Evolutionary conservation across 2,329 filamentous ascomycete species (phyloP), one percentile per base, ranked within the genome.

Genomic region (Mycosphaerelloides madeirae): DNA sequence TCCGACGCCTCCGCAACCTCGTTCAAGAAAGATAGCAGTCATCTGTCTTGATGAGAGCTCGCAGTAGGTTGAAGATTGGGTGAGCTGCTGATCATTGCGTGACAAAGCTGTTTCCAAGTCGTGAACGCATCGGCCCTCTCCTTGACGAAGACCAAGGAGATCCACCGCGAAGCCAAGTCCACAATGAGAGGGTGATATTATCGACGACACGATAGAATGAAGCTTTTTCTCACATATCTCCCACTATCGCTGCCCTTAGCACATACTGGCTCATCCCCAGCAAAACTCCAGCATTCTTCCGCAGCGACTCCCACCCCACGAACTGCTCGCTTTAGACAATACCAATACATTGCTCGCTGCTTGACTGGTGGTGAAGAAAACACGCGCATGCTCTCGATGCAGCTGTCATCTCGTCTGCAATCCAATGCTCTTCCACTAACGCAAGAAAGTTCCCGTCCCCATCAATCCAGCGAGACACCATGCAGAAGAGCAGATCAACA

Each of bases 391-490:
- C 25, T 37, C 18, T 22, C 22, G 6, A 6, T 9, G 22, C 22
- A 25, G n/a, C 22, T 19, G 34, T 29, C 22, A 29, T 43, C 43
- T 38, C 45, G 16, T 33, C 33, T 35, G 41, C 43, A 20, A 53
- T 51, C 50, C 50, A 53, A 53, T 44, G 40, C 42, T n/a, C n/a
- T 44, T 50, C 44, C 39, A 25, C 39, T 50, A 44, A 43, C 45
- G 48, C 45, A 53, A 53, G 48, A 44, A 44, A 22, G n/a, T 16
- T n/a, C n/a, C n/a, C 22, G 22, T 9, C 22, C 22, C 36, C 36
- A 41, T 42, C 33, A n/a, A 34, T 28, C 34, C 41, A 41, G 41
- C 34, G 16, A 14, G 6, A 9, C 28, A 19, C 40, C 31, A 43
- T 31, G 34, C 31, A 37, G 37, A 36, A 28, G 31, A 25, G 41